Percentiles rank a stretch among this genome's conserved stretches.
phyloP scores from a whole-genome alignment of 148 eudicot genomes.

The Chenopodium quinoa region DNA sequence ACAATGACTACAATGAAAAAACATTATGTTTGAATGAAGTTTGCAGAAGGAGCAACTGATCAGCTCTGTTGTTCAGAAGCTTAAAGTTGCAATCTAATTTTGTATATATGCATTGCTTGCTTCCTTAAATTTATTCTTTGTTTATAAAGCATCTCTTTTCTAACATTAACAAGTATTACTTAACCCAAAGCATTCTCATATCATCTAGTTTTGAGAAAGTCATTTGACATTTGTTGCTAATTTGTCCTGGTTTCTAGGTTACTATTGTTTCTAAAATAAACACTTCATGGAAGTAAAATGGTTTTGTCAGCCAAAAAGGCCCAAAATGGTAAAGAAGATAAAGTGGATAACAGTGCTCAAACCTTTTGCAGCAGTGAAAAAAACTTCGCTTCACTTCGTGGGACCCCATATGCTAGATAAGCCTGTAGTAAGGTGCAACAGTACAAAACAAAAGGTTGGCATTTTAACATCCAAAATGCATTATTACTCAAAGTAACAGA shows the following conservation, averaged over 20 bases:
- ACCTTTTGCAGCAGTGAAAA: constrained; percentile 41
- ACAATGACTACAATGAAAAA: background rate
- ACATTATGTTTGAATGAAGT: background rate
- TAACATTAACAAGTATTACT: background rate
- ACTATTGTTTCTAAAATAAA: background rate
- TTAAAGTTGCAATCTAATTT: too few species aligned
- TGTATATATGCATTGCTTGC: background rate
- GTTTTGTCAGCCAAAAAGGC: background rate
- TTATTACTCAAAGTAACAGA: background rate
- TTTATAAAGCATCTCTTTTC: background rate
- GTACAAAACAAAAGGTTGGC: background rate
- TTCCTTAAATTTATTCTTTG: background rate
- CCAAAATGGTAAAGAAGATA: background rate
- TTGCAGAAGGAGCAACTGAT: background rate
- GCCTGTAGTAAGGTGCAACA: constrained; percentile 26
- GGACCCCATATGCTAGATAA: constrained; percentile 40
- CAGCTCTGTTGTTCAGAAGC: background rate
- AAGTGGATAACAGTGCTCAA: background rate
- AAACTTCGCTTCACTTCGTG: constrained; percentile 35
- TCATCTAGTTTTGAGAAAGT: background rate
- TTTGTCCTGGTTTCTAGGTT: background rate
- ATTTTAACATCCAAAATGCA: background rate
- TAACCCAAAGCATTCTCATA: background rate
- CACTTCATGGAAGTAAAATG: background rate
- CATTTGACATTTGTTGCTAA: background rate